Evolutionary conservation across 176 grass and related monocot species (phyloP).

Genomic region (Oryza glumipatula): DNA sequence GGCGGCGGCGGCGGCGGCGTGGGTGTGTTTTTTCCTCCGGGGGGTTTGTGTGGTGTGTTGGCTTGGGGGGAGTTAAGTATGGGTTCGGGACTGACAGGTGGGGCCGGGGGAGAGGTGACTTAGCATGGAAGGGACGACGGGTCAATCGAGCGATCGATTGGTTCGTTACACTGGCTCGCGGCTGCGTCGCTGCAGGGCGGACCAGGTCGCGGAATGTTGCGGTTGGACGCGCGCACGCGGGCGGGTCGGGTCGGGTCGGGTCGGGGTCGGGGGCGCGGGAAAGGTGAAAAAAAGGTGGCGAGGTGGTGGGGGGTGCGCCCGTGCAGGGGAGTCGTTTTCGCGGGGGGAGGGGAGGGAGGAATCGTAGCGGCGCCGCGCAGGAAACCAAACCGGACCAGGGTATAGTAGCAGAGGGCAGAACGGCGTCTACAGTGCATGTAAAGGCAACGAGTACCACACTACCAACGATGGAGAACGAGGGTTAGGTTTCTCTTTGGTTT

Average conservation of each 20-base stretch:
- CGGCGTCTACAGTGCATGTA: background rate
- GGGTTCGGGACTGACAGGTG: background rate
- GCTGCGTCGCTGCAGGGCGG: too few species aligned
- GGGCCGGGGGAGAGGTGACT: constrained; percentile 30
- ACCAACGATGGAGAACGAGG: too few species aligned
- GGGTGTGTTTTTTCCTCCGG: constrained; percentile 3
- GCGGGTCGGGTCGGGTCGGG: too few species aligned
- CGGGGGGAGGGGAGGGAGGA: background rate
- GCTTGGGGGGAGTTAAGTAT: constrained; percentile 14
- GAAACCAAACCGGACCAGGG: background rate
- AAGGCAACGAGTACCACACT: background rate
- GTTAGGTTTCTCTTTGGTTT: too few species aligned
- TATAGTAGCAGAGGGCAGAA: too few species aligned
- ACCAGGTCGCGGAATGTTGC: background rate
- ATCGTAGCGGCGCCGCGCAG: background rate
- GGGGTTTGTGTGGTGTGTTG: background rate
- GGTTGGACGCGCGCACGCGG: too few species aligned
- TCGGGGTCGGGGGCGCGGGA: background rate
- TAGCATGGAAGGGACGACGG: constrained; percentile 42
- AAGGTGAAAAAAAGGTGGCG: background rate
- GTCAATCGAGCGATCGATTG: too few species aligned
- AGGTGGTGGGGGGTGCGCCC: background rate
- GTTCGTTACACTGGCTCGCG: too few species aligned
- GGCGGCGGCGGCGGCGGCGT: constrained; percentile 1
- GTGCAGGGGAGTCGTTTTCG: background rate